A percentile compares a stretch with the other conserved stretches of the same genome.
Conservation (phyloP, 2,329 filamentous ascomycete genomes). For the Fusarium concolor region DNA sequence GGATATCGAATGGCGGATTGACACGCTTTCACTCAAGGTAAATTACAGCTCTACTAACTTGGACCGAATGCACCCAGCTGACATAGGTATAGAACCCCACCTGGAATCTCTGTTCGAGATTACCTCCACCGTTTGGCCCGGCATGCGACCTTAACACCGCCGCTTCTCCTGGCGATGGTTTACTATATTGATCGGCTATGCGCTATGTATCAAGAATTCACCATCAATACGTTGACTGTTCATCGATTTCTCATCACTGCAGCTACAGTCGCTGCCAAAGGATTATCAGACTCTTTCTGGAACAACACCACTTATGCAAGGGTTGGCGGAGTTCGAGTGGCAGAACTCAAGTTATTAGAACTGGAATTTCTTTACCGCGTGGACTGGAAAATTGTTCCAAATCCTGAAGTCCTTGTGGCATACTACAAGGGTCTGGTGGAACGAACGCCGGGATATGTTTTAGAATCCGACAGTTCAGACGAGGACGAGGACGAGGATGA, state of each 20-base stretch:
- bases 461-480: conserved; percentile 57
- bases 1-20: conserved; percentile 77
- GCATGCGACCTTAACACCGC: conserved; percentile 92
- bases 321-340: conserved; percentile 90
- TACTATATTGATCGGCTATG: conserved; percentile 98
- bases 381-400: conserved; percentile 96
- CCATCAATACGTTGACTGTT: conserved; percentile 94
- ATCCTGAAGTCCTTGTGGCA: conserved; percentile 90
- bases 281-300: conserved; percentile 96
- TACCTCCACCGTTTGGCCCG: conserved; percentile 93
- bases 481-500: conserved; percentile 45
- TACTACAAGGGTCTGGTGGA: conserved; percentile 92
- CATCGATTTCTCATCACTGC: conserved; percentile 97
- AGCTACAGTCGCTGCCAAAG: conserved; percentile 95
- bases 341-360: conserved; percentile 90
- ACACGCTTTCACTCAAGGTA: conserved; percentile 96
- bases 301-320: conserved; percentile 97
- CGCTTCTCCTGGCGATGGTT: conserved; percentile 97
- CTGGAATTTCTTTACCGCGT: conserved; percentile 92
- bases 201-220: conserved; percentile 91
- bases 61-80: conserved; percentile 29
- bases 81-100: conserved; percentile 66
- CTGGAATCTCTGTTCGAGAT: conserved; percentile 92
- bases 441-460: conserved; percentile 66
- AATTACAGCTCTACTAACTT: conserved; percentile 31